phyloP scores from a whole-genome alignment of 306 rosid genomes.

The Cicer judaicum region DNA sequence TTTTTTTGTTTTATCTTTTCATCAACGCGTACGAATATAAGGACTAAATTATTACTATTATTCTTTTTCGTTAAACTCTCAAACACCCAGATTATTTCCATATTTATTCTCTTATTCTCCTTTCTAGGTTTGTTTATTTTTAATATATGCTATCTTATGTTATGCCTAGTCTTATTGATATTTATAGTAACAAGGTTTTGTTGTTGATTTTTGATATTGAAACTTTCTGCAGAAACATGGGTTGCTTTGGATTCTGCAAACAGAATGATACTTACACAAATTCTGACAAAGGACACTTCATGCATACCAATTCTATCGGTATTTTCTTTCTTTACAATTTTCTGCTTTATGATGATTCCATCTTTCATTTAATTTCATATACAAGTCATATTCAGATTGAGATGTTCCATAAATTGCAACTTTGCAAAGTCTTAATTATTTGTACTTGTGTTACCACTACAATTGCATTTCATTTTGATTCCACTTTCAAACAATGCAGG shows the following conservation, averaged over 20 bases:
- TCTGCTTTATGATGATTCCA: neutral
- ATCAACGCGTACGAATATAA: too few species aligned
- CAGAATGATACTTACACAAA: constrained; percentile 53
- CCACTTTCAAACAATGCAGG: constrained; percentile 48
- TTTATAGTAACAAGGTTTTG: neutral
- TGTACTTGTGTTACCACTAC: neutral
- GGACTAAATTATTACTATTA: too few species aligned
- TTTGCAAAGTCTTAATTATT: neutral
- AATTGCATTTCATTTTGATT: constrained; percentile 16
- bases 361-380: too few species aligned
- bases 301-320: constrained; percentile 56
- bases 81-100: too few species aligned
- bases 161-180: constrained; percentile 10
- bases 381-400: neutral
- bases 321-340: constrained; percentile 9
- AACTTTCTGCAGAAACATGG: constrained; percentile 55
- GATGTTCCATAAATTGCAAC: neutral
- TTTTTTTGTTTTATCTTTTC: too few species aligned
- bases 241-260: constrained; percentile 79
- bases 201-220: constrained; percentile 18
- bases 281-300: constrained; percentile 52
- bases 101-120: too few species aligned
- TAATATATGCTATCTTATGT: neutral
- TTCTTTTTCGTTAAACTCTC: too few species aligned
- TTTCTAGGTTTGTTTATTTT: too few species aligned